Conservation (phyloP, 108 stramenopile species). For the Nannochloropsis granulata region DNA sequence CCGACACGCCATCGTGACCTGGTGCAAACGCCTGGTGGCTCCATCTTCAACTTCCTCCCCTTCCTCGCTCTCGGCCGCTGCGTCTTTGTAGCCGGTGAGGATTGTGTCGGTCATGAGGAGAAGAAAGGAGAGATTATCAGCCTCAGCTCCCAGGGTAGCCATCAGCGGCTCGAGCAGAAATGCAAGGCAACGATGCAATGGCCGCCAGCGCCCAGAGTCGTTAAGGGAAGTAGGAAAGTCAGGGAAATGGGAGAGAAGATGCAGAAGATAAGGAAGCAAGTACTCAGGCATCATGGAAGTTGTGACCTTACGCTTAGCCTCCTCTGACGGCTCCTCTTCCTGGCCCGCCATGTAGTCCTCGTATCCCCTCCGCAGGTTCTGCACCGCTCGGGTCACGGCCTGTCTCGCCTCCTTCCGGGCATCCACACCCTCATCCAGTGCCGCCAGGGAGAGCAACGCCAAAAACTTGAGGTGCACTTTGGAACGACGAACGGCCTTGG, state of each 20-base stretch:
- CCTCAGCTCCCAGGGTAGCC: background rate
- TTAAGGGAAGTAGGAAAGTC: conserved; percentile 8
- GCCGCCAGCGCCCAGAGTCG: conserved; percentile 6
- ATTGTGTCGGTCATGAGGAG: conserved; percentile 28
- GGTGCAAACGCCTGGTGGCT: background rate
- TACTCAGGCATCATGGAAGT: conserved; percentile 22
- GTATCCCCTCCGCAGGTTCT: background rate
- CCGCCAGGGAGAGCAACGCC: conserved; percentile 18
- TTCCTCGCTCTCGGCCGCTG: background rate
- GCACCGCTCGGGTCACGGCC: background rate
- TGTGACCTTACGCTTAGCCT: background rate
- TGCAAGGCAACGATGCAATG: conserved; percentile 3
- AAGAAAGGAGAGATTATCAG: conserved; percentile 14
- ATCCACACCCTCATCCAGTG: conserved; percentile 8
- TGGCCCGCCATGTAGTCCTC: background rate
- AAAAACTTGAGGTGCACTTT: conserved; percentile 9
- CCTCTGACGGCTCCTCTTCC: background rate
- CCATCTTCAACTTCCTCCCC: background rate
- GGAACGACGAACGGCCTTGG: background rate
- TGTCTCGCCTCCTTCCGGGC: conserved; percentile 1
- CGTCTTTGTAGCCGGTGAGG: conserved; percentile 7
- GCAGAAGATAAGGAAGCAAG: conserved; percentile 13
- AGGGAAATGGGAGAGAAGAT: conserved; percentile 21
- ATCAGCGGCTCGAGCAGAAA: conserved; percentile 8
- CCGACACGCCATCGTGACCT: background rate